Evolutionary conservation across 2,329 filamentous ascomycete species (phyloP).

Genomic region (Colletotrichum tropicicola): DNA sequence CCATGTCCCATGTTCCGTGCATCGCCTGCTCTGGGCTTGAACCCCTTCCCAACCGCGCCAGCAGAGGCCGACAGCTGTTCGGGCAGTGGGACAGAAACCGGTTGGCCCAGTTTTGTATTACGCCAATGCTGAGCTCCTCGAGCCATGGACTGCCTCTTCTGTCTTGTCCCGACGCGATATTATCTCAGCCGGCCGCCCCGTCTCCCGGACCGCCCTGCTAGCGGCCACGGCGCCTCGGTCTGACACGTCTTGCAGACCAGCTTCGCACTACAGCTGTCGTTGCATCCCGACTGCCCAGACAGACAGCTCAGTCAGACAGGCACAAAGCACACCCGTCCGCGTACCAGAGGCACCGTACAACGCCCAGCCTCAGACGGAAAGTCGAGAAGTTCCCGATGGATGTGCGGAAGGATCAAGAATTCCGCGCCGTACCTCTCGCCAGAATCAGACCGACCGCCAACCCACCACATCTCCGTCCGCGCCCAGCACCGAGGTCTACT

Average conservation of each 20-base stretch:
- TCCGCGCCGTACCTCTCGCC: neutral
- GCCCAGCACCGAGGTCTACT: neutral
- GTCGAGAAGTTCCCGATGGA: neutral
- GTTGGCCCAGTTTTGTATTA: neutral
- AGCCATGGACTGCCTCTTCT: neutral
- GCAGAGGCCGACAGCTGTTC: neutral
- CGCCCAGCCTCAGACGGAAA: neutral
- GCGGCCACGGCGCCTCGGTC: neutral
- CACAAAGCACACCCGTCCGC: neutral
- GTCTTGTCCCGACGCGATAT: neutral
- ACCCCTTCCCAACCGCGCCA: neutral
- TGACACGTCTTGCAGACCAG: slow-evolving; percentile 5
- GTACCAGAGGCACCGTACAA: neutral
- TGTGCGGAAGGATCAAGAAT: neutral
- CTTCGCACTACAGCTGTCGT: neutral
- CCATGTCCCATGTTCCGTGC: slow-evolving; percentile 1
- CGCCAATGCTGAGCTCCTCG: neutral
- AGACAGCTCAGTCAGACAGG: neutral
- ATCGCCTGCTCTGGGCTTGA: neutral
- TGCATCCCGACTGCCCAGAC: neutral
- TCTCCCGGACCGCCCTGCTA: neutral
- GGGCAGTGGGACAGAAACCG: neutral
- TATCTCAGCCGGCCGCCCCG: slow-evolving; percentile 3
- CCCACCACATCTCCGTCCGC: neutral
- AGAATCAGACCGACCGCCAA: neutral